Evolutionary conservation across 2,329 filamentous ascomycete species (phyloP).

Genomic region (Botrytis paeoniae): DNA sequence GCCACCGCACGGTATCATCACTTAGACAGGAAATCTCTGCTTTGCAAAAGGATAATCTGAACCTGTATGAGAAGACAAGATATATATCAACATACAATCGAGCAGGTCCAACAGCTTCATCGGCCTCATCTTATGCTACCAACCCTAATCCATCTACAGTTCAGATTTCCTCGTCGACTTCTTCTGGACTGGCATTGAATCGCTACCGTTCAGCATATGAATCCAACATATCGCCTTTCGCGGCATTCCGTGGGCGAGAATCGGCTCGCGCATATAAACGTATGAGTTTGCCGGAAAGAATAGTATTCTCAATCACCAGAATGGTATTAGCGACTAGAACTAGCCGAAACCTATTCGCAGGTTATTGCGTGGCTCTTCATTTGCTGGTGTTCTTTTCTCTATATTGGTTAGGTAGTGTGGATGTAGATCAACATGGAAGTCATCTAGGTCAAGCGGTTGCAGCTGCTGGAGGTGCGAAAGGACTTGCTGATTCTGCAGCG

Average conservation of each 20-base stretch:
- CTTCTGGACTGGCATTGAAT: constrained; percentile 68
- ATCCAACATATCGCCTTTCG: constrained; percentile 91
- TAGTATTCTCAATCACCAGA: constrained; percentile 85
- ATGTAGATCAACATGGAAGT: constrained; percentile 52
- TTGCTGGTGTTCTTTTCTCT: constrained; percentile 81
- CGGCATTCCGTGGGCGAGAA: constrained; percentile 91
- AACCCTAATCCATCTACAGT: constrained; percentile 75
- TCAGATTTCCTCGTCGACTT: constrained; percentile 57
- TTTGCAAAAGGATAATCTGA: constrained; percentile 92
- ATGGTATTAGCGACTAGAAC: constrained; percentile 87
- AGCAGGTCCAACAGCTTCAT: constrained; percentile 56
- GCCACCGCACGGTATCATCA: constrained; percentile 76
- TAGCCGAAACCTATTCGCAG: constrained; percentile 90
- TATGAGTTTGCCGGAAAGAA: constrained; percentile 87
- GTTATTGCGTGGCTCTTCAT: constrained; percentile 86
- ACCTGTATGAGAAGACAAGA: constrained; percentile 94
- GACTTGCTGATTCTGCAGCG: constrained; percentile 40
- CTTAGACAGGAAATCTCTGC: constrained; percentile 87
- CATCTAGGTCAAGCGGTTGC: constrained; percentile 42
- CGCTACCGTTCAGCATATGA: constrained; percentile 92
- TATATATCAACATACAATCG: constrained; percentile 94
- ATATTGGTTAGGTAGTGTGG: constrained; percentile 74
- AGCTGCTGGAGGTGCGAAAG: constrained; percentile 42
- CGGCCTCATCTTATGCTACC: constrained; percentile 62
- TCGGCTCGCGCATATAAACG: constrained; percentile 85